Base-by-base conservation (phyloP, 1,284 basidiomycete species). In the Melanopsichium pennsylvanicum region DNA sequence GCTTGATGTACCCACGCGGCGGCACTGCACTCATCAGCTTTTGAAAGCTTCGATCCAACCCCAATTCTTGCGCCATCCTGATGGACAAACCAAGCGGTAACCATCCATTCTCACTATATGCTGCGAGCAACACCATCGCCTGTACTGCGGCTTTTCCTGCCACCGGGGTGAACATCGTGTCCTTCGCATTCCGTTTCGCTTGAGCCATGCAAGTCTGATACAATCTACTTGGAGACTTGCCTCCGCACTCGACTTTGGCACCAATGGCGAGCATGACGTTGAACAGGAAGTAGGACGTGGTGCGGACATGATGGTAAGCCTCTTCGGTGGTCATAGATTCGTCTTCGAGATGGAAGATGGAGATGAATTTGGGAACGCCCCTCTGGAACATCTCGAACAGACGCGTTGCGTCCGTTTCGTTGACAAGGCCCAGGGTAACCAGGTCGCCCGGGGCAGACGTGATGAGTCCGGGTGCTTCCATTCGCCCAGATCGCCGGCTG, bases 101-200 rank as follows among this genome's bases (percentile, higher is more conserved):
- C 93, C 93, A 95, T 0, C 91, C 92, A 68, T 92, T 93, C 39
- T 93, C 92, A 79, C 89, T 92, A 90, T 93, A 95, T 1, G 92
- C 90, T 29, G 92, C 90, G 46, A 96, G 84, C 36, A 96, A 85
- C 5, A 95, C 83, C 90, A 94, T 93, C 8, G 92, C 92, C 87
- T 93, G 92, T 22, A 95, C 92, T 29, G 92, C 93, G 83, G 95
- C 93, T 82, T 95, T 95, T 75, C 91, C 85, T 16, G 93, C 91
- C 26, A 94, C 88, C 39, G 92, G 92, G 12, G 92, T 91, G 77
- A 95, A 95, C 43, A 96, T 85, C 11, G 92, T 93, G 15, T 90
- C 92, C 36, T 92, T 87, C 32, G 93, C 93, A 67, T 95, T 94
- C 37, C 92, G 91, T 81, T 95, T 92, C 6, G 92, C 92, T 82